Evolutionary conservation across 768 basidiomycete species (phyloP), one percentile per base, ranked within the genome.

Genomic region (Mycena alexandri): DNA sequence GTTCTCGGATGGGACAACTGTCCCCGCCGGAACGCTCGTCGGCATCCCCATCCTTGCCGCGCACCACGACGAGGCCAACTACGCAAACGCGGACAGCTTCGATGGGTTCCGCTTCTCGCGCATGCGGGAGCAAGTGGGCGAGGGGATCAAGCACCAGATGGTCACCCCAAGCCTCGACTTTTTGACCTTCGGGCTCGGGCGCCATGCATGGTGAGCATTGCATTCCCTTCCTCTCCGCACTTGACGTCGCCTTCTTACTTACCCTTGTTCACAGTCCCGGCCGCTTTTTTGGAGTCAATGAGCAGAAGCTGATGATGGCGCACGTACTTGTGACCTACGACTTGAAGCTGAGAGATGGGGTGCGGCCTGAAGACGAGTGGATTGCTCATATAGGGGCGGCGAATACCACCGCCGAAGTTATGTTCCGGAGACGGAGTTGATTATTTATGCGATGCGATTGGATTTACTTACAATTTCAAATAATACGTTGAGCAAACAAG

Each of bases 1-100:
- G 1, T 80, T 87, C 58, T 83, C 82, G 4, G 79, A 86, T 70
- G 84, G 84, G 7, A 81, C 79, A 1, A 67, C 71, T 47, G 68
- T 86, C 14, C 84, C 84, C 5, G 72, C 74, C 38, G 83, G 82
- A 3, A 79, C 80, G 0, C 72, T 77, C 33, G 63, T 85, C 10
- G 70, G 74, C 11, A 71, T 79, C 3, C 72, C 82, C 0, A 43
- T 71, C 16, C 63, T 62, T 16, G 73, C 75, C 5, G 76, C 75
- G 42, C 84, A 85, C 34, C 68, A 69, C 16, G 72, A 76, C 41
- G 71, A 70, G 24, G 61, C 56, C 14, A 60, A 78, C 42, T 84
- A 83, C 69, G 29, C 68, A 0, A 71, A 82, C 55, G 70, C 84
- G 0, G 56, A 74, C 7, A 67, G 61, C 17, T 87, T 87, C 68